Conservation (phyloP, 169 alveolate genomes). For the Perkinsus chesapeaki region DNA sequence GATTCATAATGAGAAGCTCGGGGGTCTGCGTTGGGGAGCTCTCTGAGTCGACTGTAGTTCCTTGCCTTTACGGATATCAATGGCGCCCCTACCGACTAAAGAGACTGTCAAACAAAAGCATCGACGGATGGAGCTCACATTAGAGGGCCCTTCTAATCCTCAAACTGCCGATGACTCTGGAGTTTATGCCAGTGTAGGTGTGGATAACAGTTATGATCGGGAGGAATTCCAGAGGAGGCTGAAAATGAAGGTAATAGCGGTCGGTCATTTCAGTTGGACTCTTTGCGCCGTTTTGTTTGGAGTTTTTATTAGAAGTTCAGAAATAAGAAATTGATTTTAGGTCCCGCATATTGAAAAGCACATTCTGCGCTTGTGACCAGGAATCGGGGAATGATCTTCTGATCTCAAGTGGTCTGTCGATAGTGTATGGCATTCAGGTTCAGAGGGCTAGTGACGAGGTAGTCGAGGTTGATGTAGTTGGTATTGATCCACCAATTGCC, state of each 20-base stretch:
- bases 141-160: not conserved
- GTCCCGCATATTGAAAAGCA: too few species aligned
- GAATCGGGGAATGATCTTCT: too few species aligned
- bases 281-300: too few species aligned
- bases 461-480: conserved; percentile 46
- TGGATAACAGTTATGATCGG: not conserved
- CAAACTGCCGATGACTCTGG: not conserved
- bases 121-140: not conserved
- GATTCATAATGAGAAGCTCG: not conserved
- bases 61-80: not conserved
- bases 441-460: conserved; percentile 3
- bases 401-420: too few species aligned
- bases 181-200: not conserved
- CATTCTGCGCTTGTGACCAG: too few species aligned
- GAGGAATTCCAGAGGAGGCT: conserved; percentile 1
- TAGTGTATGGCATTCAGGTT: not conserved
- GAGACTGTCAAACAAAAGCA: not conserved
- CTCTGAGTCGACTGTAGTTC: not conserved
- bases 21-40: not conserved
- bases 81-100: not conserved
- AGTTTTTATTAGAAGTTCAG: too few species aligned
- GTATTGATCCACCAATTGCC: conserved; percentile 78
- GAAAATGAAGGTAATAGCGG: not conserved
- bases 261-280: too few species aligned
- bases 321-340: too few species aligned